phyloP scores from a whole-genome alignment of 2,329 filamentous ascomycete genomes.

The Leptographium lundbergii region DNA sequence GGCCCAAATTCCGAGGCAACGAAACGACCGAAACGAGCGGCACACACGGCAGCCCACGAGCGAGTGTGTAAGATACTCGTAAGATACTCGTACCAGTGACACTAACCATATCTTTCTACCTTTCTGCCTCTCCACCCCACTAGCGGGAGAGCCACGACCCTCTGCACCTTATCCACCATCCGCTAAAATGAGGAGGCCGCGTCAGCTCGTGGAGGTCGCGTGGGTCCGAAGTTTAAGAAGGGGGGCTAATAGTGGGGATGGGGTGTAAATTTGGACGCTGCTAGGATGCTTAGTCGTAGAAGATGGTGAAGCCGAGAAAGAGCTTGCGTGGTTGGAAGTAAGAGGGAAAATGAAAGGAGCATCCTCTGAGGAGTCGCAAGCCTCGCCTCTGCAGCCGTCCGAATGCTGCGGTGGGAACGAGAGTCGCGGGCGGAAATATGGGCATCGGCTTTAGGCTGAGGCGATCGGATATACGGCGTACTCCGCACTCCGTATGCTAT shows the following conservation, averaged over 20 bases:
- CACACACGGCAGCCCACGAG: neutral
- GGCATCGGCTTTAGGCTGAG: too few species aligned
- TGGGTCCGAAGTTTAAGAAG: slow-evolving; percentile 5
- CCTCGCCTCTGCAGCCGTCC: neutral
- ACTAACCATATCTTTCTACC: too few species aligned
- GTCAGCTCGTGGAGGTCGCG: slow-evolving; percentile 11
- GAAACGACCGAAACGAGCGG: too few species aligned
- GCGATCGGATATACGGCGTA: too few species aligned
- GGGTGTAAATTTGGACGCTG: neutral
- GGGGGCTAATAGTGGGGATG: neutral
- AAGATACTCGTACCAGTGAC: too few species aligned
- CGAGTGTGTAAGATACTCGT: too few species aligned
- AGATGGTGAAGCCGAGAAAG: neutral
- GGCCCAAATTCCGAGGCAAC: neutral
- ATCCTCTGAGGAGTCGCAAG: neutral
- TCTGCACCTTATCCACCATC: slow-evolving; percentile 1
- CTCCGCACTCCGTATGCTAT: too few species aligned
- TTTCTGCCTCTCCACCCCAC: neutral
- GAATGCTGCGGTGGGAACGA: too few species aligned
- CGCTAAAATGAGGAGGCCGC: slow-evolving; percentile 11
- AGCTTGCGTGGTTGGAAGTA: neutral
- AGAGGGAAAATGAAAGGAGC: neutral
- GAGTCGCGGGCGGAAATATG: too few species aligned
- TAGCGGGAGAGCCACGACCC: slow-evolving; percentile 5
- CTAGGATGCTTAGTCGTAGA: neutral